A percentile compares a stretch with the other conserved stretches of the same genome.
These are phyloP conservation scores for Echinochloa phyllopogon DNA, from an alignment of 176 grass and related monocot species.

Conservation along the genomic window DNA sequence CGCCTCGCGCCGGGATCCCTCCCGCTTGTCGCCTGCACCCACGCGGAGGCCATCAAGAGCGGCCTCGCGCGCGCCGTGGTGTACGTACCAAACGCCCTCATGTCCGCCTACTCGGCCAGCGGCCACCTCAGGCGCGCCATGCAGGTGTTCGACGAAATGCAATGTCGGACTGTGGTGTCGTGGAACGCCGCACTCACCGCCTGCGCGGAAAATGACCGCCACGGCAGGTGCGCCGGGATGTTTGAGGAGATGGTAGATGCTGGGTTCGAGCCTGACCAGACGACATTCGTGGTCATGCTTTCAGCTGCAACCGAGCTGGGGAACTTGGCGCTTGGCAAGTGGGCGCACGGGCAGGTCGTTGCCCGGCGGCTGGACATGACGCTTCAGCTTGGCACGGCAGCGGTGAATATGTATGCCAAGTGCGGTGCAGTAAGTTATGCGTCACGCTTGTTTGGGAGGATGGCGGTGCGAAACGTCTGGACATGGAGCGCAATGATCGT, in stretches of 20 bases:
- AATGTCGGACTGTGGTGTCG: slow-evolving; percentile 51
- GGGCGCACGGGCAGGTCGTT: slow-evolving; percentile 57
- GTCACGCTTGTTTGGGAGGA: slow-evolving; percentile 47
- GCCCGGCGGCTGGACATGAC: slow-evolving; percentile 34
- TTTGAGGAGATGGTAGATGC: slow-evolving; percentile 43
- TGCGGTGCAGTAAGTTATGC: slow-evolving; percentile 48
- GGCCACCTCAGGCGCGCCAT: neutral
- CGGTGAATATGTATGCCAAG: slow-evolving; percentile 66
- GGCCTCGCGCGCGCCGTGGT: slow-evolving; percentile 39
- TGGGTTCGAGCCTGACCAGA: slow-evolving; percentile 49
- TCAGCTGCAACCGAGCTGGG: slow-evolving; percentile 43
- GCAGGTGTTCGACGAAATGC: slow-evolving; percentile 69
- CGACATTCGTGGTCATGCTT: slow-evolving; percentile 63
- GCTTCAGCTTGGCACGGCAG: slow-evolving; percentile 57
- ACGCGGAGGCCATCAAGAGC: slow-evolving; percentile 57
- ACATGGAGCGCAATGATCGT: slow-evolving; percentile 68
- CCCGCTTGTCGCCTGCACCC: slow-evolving; percentile 35
- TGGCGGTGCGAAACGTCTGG: slow-evolving; percentile 53
- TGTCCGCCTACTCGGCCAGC: slow-evolving; percentile 41
- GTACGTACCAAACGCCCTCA: slow-evolving; percentile 63
- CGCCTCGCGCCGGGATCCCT: slow-evolving; percentile 38
- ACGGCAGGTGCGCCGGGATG: slow-evolving; percentile 20
- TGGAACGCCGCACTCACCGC: slow-evolving; percentile 56
- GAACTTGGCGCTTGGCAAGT: slow-evolving; percentile 55
- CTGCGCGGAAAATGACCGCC: slow-evolving; percentile 22